These are phyloP conservation scores for Firmiana major DNA, from an alignment of 345 rosid species.

Conservation along the genomic window DNA sequence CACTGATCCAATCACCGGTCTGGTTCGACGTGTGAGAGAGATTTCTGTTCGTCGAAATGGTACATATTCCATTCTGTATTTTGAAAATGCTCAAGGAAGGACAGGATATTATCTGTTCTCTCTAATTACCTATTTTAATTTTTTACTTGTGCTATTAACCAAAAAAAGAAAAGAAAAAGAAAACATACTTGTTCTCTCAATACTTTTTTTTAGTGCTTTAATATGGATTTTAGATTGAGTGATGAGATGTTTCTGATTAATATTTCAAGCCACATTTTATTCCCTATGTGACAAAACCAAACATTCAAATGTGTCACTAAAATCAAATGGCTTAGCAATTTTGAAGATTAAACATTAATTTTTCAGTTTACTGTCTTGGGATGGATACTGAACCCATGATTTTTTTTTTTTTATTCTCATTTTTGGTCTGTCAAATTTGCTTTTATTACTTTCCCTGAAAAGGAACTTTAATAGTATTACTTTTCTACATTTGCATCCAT, in stretches of 20 bases:
- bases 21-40: conserved; percentile 77
- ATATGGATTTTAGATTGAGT: neutral
- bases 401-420: neutral
- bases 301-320: neutral
- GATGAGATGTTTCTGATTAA: neutral
- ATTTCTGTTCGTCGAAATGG: conserved; percentile 76
- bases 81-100: neutral
- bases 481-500: neutral
- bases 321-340: no score
- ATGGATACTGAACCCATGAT: neutral
- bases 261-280: neutral
- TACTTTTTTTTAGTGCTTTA: neutral
- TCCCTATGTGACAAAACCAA: neutral
- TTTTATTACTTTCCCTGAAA: neutral
- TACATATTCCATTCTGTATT: conserved; percentile 18
- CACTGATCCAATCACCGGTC: conserved; percentile 67
- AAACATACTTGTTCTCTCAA: neutral
- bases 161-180: neutral
- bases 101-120: neutral
- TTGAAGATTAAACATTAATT: neutral
- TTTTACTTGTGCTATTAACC: neutral
- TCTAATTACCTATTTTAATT: neutral
- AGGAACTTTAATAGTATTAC: neutral
- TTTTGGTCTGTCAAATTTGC: neutral
- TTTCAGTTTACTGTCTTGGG: neutral